phyloP scores from a whole-genome alignment of 2,329 filamentous ascomycete genomes.

The Elsinoe ampelina region DNA sequence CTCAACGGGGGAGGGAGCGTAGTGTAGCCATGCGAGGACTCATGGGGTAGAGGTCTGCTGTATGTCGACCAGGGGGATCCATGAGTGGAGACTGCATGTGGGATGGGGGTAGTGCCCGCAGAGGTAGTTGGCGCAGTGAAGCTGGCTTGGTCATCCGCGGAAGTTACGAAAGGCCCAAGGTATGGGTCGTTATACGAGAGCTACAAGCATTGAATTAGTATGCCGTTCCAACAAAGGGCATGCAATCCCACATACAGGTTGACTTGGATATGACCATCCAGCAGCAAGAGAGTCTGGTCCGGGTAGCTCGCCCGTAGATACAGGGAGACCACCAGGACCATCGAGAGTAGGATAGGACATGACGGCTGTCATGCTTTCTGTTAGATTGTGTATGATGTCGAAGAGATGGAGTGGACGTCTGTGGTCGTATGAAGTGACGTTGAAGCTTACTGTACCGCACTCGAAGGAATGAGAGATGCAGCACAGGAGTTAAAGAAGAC shows the following conservation, averaged over 20 bases:
- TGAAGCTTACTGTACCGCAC: conserved; percentile 7
- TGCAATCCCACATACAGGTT: background rate
- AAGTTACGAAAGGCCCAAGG: conserved; percentile 27
- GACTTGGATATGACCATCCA: background rate
- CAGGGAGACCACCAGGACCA: conserved; percentile 2
- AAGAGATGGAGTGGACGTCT: background rate
- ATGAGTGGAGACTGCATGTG: conserved; percentile 6
- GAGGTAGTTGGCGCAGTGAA: conserved; percentile 14
- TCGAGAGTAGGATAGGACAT: conserved; percentile 9
- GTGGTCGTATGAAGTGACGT: background rate
- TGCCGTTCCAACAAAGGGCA: too few relatives aligned
- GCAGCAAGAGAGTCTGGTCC: background rate
- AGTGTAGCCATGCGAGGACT: conserved; percentile 9
- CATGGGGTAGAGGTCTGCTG: background rate
- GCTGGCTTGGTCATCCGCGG: conserved; percentile 22
- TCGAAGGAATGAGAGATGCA: conserved; percentile 10
- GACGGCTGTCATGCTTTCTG: conserved; percentile 10
- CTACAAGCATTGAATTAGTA: background rate
- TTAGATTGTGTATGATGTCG: background rate
- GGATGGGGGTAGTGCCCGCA: conserved; percentile 3
- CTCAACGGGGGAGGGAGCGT: conserved; percentile 9
- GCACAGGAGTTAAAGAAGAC: background rate
- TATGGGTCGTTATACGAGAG: conserved; percentile 25
- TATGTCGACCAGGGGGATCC: conserved; percentile 10
- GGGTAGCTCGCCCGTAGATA: conserved; percentile 2